Conservation (phyloP, 176 grass and related monocot species). For the Guadua angustifolia region DNA sequence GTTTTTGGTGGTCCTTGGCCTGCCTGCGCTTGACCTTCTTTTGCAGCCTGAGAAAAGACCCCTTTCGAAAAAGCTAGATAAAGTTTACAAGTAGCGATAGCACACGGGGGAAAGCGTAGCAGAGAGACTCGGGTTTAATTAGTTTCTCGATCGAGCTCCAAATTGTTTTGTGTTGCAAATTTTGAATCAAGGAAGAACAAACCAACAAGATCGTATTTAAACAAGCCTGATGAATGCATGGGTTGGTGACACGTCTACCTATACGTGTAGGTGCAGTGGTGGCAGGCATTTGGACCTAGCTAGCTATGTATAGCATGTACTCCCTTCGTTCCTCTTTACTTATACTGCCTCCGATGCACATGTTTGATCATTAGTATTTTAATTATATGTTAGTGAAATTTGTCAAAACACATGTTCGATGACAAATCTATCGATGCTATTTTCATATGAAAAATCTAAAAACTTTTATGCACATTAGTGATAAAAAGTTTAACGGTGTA, state of each 20-base stretch:
- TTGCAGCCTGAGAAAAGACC: constrained; percentile 10
- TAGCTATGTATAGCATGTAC: not conserved
- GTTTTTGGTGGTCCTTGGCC: constrained; percentile 31
- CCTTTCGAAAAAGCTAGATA: not conserved
- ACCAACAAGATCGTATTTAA: not conserved
- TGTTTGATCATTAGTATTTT: too few species aligned
- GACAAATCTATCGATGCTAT: too few species aligned
- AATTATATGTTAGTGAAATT: too few species aligned
- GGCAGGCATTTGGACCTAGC: not conserved
- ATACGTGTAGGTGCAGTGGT: not conserved
- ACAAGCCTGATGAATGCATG: not conserved
- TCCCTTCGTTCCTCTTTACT: too few species aligned
- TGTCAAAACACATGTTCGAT: too few species aligned
- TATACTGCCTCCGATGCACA: too few species aligned
- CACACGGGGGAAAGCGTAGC: not conserved
- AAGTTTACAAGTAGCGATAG: not conserved
- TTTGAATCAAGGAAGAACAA: not conserved
- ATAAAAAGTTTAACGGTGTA: too few species aligned
- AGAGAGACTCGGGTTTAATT: not conserved
- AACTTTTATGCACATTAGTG: too few species aligned
- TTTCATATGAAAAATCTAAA: too few species aligned
- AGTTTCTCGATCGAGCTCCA: not conserved
- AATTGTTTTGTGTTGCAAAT: not conserved
- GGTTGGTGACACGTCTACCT: constrained; percentile 27
- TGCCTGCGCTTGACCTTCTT: not conserved